phyloP scores from a whole-genome alignment of 352 stramenopile species.

The Phytophthora hybrid region DNA sequence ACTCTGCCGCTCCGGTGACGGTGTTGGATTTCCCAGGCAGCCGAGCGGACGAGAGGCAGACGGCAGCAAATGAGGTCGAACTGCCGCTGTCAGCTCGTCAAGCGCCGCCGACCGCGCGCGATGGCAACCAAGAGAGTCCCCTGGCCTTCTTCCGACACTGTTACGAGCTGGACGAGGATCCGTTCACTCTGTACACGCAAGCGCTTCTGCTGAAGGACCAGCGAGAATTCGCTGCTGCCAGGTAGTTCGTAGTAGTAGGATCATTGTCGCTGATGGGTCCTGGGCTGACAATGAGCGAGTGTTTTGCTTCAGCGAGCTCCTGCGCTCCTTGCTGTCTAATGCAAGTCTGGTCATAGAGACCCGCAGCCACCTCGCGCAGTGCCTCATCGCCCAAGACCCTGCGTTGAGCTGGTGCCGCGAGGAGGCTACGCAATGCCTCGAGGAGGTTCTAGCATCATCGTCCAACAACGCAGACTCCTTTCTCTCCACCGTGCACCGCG shows the following conservation, averaged over 20 bases:
- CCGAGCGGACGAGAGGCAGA: no score
- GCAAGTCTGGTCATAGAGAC: conserved; percentile 40
- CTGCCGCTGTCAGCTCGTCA: conserved; percentile 12
- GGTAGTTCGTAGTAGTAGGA: conserved; percentile 20
- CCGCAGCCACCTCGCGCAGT: conserved; percentile 55
- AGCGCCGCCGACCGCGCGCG: conserved; percentile 20
- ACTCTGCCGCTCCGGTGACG: background rate
- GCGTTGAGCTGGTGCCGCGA: conserved; percentile 28
- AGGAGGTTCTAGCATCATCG: conserved; percentile 32
- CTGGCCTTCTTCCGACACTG: conserved; percentile 39
- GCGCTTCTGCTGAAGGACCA: conserved; percentile 53
- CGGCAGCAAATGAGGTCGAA: background rate
- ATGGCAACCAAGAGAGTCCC: conserved; percentile 27
- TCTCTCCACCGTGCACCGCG: conserved; percentile 29
- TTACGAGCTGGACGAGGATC: conserved; percentile 28
- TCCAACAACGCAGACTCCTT: conserved; percentile 26
- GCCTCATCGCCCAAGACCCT: conserved; percentile 50
- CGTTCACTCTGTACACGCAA: conserved; percentile 50
- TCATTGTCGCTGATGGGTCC: background rate
- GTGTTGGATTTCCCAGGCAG: background rate
- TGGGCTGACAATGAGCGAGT: background rate
- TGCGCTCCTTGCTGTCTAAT: conserved; percentile 36
- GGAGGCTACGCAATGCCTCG: conserved; percentile 43
- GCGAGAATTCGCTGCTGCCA: conserved; percentile 44
- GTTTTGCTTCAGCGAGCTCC: conserved; percentile 25